These are phyloP conservation scores for Russula sp. DNA, from an alignment of 768 basidiomycete genomes.

Conservation along the genomic window DNA sequence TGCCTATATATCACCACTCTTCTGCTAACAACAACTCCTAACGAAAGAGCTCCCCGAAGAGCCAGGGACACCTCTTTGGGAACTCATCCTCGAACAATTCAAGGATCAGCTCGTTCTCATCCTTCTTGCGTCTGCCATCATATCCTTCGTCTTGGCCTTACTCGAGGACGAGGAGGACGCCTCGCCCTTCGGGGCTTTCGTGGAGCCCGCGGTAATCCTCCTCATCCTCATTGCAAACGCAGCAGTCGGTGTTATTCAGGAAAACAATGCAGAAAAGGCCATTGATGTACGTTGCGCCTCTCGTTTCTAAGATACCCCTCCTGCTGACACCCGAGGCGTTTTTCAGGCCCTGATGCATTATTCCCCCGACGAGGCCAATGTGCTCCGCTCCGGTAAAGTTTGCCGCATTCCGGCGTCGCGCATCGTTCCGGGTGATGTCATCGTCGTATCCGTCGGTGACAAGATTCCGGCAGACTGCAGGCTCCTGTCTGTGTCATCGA, in stretches of 20 bases:
- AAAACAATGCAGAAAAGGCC: conserved; percentile 91
- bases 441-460: conserved; percentile 88
- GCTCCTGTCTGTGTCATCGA: conserved; percentile 81
- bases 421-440: conserved; percentile 92
- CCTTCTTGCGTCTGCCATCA: conserved; percentile 84
- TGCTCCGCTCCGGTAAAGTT: conserved; percentile 64
- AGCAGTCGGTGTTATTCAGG: conserved; percentile 95
- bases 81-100: conserved; percentile 97
- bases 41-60: conserved; percentile 83
- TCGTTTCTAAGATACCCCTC: background rate
- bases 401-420: conserved; percentile 75
- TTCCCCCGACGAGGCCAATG: conserved; percentile 94
- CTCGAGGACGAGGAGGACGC: conserved; percentile 71
- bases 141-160: conserved; percentile 88
- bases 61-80: conserved; percentile 84
- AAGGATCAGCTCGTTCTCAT: conserved; percentile 98
- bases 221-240: conserved; percentile 96
- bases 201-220: conserved; percentile 91
- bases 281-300: conserved; percentile 69
- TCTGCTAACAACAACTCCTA: background rate
- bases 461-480: conserved; percentile 94
- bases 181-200: conserved; percentile 75
- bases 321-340: background rate
- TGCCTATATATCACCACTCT: background rate
- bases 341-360: conserved; percentile 90